Base-by-base conservation (phyloP, 352 stramenopile genomes). In the Pythium scleroteichum region DNA sequence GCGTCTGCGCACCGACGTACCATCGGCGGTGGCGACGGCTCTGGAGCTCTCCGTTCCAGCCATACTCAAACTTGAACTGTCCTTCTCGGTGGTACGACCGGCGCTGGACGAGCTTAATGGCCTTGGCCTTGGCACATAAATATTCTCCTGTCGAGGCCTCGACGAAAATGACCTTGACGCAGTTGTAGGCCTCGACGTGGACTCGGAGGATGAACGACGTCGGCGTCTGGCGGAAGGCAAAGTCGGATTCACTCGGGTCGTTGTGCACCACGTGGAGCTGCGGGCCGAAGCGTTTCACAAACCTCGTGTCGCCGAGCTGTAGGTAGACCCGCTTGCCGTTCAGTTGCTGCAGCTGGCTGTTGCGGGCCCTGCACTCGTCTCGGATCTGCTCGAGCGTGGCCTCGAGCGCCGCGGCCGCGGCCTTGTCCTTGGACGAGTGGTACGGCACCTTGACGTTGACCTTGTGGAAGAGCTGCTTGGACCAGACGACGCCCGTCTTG, bases 401-500 rank as follows among this genome's bases (percentile, higher is more conserved):
- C 29, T 84, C 66, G 17, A 89, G 56, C 24, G 60, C 63, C 10
- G 59, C 46, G 17, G 85, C 59, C 19, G 67, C 47, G 20, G 74
- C 57, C 12, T 53, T 46, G 19, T 72, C 66, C 44, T 80, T 80
- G 22, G 62, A 49, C 39, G 74, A 73, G 19, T 81, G 38, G 62
- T 79, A 86, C 32, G 73, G 73, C 64, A 74, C 77, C 51, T 80
- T 82, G 26, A 62, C 69, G 56, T 72, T 67, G 26, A 73, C 68
- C 26, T 79, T 63, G 39, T 81, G 78, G 61, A 88, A 72, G 32
- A 88, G 58, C 62, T 90, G 82, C 68, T 92, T 92, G 55, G 76
- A 89, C 77, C 79, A 92, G 16, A 85, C 66, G 22, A 86, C 71
- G 56, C 82, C 82, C 8, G 82, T 90, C 26, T 82, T 90, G 66